Conservation (phyloP, 805 yeast genomes). For the Candida maris region DNA sequence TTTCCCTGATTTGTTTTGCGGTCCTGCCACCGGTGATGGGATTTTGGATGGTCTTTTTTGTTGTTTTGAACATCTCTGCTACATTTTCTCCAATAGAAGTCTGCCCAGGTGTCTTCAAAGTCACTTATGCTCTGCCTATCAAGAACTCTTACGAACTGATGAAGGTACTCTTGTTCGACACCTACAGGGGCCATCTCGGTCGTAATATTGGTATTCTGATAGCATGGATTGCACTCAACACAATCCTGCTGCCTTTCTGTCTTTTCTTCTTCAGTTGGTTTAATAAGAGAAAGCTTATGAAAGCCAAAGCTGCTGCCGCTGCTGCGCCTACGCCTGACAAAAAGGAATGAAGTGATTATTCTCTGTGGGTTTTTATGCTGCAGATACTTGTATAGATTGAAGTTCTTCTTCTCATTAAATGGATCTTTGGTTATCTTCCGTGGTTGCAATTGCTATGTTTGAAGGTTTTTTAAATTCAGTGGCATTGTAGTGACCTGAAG, state of each 20-base stretch:
- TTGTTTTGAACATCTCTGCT: conserved; percentile 63
- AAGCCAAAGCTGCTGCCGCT: conserved; percentile 8
- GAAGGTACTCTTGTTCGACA: conserved; percentile 55
- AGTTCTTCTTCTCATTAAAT: too few species aligned
- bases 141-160: conserved; percentile 61
- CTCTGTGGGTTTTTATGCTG: too few species aligned
- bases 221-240: conserved; percentile 58
- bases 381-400: too few species aligned
- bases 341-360: too few species aligned
- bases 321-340: too few species aligned
- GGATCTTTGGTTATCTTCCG: too few species aligned
- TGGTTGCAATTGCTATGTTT: too few species aligned
- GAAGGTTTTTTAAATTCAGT: not conserved
- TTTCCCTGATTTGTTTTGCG: conserved; percentile 49
- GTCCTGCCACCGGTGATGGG: conserved; percentile 62
- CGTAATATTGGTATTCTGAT: conserved; percentile 55
- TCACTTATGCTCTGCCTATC: conserved; percentile 67
- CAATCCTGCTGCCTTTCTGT: conserved; percentile 41
- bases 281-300: conserved; percentile 26
- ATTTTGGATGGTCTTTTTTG: conserved; percentile 70
- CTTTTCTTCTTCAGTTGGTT: conserved; percentile 38
- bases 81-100: conserved; percentile 64
- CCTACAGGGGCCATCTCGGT: conserved; percentile 57
- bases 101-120: conserved; percentile 53
- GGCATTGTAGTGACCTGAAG: not conserved